phyloP scores from a whole-genome alignment of 345 rosid species.

The Syzygium aqueum region DNA sequence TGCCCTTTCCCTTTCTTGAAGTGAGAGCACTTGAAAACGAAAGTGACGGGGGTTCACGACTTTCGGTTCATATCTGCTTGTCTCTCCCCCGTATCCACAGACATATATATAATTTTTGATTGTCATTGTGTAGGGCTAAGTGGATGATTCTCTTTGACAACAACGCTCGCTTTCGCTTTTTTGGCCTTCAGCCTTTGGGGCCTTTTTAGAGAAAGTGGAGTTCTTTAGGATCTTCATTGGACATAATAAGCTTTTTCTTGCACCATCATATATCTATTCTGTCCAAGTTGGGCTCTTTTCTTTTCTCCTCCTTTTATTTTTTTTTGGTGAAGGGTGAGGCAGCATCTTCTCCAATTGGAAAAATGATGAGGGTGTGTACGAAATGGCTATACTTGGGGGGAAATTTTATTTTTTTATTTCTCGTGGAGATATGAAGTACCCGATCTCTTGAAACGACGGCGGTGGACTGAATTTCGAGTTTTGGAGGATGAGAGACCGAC shows the following conservation, averaged over 20 bases:
- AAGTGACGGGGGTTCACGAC: background rate
- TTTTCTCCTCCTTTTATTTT: background rate
- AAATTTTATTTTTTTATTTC: background rate
- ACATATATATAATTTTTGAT: background rate
- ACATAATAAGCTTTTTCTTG: background rate
- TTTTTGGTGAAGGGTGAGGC: background rate
- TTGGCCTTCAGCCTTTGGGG: background rate
- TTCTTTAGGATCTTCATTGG: background rate
- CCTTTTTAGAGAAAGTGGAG: background rate
- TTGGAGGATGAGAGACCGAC: background rate
- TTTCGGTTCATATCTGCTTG: background rate
- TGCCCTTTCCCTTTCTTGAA: background rate
- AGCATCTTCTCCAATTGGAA: background rate
- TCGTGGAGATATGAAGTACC: background rate
- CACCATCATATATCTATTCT: background rate
- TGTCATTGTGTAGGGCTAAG: background rate
- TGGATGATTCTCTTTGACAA: background rate
- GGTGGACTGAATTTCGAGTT: background rate
- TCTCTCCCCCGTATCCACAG: background rate
- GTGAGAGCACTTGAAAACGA: background rate
- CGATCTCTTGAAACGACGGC: background rate
- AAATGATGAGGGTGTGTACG: background rate
- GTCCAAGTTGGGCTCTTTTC: background rate
- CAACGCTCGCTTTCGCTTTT: background rate
- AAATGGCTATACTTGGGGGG: background rate